Percentiles rank a stretch among this genome's conserved stretches.
These are phyloP conservation scores for Sugiyamaella smithiae DNA, from an alignment of 805 yeast species.

Conservation along the genomic window DNA sequence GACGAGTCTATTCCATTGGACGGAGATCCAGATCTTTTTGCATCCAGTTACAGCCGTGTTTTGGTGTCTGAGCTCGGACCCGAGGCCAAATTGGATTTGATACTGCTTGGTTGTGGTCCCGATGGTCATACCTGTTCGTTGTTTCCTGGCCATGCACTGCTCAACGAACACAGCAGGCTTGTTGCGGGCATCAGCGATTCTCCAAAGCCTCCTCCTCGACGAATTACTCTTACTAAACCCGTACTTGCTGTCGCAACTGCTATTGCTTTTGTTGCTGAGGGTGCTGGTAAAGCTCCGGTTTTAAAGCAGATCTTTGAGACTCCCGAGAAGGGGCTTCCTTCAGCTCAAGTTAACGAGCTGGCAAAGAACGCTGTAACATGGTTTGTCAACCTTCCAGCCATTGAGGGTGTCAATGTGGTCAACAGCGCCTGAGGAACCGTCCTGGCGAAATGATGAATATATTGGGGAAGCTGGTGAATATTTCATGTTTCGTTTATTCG, in stretches of 20 bases:
- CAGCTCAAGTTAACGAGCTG: slow-evolving; percentile 67
- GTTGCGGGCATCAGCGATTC: slow-evolving; percentile 74
- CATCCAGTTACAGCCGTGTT: slow-evolving; percentile 56
- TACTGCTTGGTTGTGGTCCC: slow-evolving; percentile 88
- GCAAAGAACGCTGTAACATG: slow-evolving; percentile 56
- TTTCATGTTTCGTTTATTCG: too few relatives aligned
- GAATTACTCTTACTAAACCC: slow-evolving; percentile 86
- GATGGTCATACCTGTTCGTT: slow-evolving; percentile 95
- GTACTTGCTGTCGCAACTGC: slow-evolving; percentile 52
- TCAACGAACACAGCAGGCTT: slow-evolving; percentile 49
- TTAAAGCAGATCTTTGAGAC: slow-evolving; percentile 65
- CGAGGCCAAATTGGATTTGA: slow-evolving; percentile 49
- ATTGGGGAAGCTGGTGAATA: too few relatives aligned
- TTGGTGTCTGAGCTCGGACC: slow-evolving; percentile 48
- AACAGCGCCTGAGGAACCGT: slow-evolving; percentile 6
- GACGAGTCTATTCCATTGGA: slow-evolving; percentile 59
- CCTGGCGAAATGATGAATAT: background rate
- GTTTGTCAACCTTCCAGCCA: slow-evolving; percentile 83
- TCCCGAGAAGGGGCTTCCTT: slow-evolving; percentile 48
- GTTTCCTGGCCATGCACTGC: slow-evolving; percentile 77
- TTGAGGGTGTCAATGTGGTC: slow-evolving; percentile 49
- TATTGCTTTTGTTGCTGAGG: slow-evolving; percentile 86
- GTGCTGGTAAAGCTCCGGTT: slow-evolving; percentile 74
- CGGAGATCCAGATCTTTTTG: slow-evolving; percentile 53
- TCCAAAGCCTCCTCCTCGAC: slow-evolving; percentile 91